These are phyloP conservation scores for Cajanus cajan DNA, from an alignment of 306 rosid species.

Conservation along the genomic window DNA sequence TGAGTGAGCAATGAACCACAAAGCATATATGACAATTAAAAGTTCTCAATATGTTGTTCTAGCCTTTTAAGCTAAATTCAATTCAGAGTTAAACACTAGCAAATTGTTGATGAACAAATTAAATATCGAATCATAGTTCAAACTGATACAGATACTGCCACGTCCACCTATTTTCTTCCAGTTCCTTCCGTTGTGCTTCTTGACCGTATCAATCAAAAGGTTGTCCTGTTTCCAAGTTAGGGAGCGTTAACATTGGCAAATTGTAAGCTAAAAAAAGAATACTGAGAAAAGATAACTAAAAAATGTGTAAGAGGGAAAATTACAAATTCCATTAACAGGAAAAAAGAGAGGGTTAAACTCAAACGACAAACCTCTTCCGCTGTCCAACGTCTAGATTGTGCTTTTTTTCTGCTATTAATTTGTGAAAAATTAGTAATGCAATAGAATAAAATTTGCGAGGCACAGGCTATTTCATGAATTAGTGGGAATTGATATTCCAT, in stretches of 20 bases:
- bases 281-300: neutral
- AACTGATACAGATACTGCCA: neutral
- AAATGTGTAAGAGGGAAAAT: neutral
- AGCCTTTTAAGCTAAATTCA: conserved; percentile 11
- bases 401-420: conserved; percentile 37
- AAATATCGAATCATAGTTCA: neutral
- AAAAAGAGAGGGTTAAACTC: neutral
- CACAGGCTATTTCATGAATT: neutral
- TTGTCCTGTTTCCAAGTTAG: conserved; percentile 50
- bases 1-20: neutral
- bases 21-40: neutral
- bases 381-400: conserved; percentile 49
- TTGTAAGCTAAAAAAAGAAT: neutral
- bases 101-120: neutral
- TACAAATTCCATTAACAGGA: neutral
- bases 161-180: conserved; percentile 58
- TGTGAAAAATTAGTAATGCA: neutral
- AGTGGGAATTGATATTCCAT: neutral
- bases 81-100: neutral
- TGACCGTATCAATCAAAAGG: conserved; percentile 46
- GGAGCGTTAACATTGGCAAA: neutral
- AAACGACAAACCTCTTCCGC: conserved; percentile 51
- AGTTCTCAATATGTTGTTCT: neutral
- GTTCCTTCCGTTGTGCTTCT: conserved; percentile 43
- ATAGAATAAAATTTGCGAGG: neutral